Evolutionary conservation across 2,329 filamentous ascomycete species (phyloP).

Genomic region (Aspergillus sp.): DNA sequence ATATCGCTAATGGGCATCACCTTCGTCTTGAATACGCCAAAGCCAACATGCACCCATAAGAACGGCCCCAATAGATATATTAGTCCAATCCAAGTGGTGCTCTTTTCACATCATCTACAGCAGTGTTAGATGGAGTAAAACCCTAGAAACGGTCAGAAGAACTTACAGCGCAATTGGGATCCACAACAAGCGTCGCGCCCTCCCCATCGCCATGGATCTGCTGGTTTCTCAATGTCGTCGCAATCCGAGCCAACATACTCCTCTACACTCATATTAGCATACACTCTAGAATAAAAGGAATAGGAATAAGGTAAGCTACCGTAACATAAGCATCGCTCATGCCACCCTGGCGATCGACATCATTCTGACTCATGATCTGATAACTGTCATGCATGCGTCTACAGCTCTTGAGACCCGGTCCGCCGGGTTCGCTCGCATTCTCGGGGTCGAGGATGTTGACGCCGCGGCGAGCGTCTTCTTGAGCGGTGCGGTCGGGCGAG

Average conservation of each 20-base stretch:
- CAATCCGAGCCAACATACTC: conserved; percentile 41
- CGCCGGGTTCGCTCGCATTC: conserved; percentile 29
- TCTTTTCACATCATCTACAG: conserved; percentile 25
- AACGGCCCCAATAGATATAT: too few species aligned
- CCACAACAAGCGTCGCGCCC: conserved; percentile 29
- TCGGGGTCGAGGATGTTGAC: conserved; percentile 49
- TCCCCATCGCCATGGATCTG: conserved; percentile 11
- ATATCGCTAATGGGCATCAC: too few species aligned
- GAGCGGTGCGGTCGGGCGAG: conserved; percentile 51
- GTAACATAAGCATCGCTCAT: conserved; percentile 52
- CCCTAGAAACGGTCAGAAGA: not conserved
- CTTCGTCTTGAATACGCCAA: too few species aligned
- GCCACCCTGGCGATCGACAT: conserved; percentile 51
- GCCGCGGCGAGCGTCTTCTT: conserved; percentile 49
- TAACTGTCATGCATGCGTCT: conserved; percentile 54
- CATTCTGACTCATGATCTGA: conserved; percentile 55
- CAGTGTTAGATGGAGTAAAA: not conserved
- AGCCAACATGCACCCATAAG: too few species aligned
- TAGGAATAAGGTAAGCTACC: conserved; percentile 21
- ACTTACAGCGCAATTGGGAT: conserved; percentile 40
- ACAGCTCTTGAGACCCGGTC: conserved; percentile 45
- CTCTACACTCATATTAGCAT: conserved; percentile 26
- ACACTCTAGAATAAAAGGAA: conserved; percentile 3
- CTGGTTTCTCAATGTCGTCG: conserved; percentile 34
- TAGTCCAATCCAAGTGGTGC: too few species aligned